Base-by-base conservation (phyloP, 768 basidiomycete genomes). In the Porphyrellus cyaneotinctus region DNA sequence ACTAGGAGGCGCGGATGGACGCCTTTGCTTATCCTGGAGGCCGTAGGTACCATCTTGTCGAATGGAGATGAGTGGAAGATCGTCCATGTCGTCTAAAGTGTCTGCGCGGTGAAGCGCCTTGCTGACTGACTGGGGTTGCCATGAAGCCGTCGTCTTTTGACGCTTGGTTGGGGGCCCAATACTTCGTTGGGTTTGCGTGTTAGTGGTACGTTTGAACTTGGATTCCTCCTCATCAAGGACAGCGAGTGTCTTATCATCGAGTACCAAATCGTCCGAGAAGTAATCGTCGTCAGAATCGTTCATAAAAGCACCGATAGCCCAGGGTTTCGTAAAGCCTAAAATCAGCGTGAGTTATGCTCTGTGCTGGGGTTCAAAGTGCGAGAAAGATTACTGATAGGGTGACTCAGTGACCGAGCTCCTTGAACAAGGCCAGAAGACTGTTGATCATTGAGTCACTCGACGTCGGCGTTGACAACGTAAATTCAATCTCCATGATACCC, bases 211-310 rank as follows among this genome's bases (percentile, higher is more conserved):
- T 47, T 39, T 66, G 52, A 65, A 73, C 46, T 69, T 71, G 49
- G 62, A 66, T 60, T 88, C 87, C 50, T 78, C 77, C 49, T 76
- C 72, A 58, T 87, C 85, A 18, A 88, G 75, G 26, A 76, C 69
- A 11, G 85, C 84, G 45, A 87, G 67, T 0, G 81, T 75, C 54
- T 78, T 72, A 47, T 80, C 84, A 62, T 88, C 85, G 37, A 88
- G 68, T 38, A 80, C 73, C 55, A 86, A 72, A 49, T 84, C 84
- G 64, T 85, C 85, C 58, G 75, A 73, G 65, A 78, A 75, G 64
- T 83, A 83, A 63, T 84, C 78, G 66, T 87, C 87, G 68, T 88
- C 88, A 28, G 78, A 82, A 69, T 79, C 79, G 59, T 78, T 71
- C 83, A 86, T 87, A 52, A 51, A 55, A 54, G 44, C 26, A 22